Conservation (phyloP, 75 land plant species). For the Chamaecyparis obtusa region DNA sequence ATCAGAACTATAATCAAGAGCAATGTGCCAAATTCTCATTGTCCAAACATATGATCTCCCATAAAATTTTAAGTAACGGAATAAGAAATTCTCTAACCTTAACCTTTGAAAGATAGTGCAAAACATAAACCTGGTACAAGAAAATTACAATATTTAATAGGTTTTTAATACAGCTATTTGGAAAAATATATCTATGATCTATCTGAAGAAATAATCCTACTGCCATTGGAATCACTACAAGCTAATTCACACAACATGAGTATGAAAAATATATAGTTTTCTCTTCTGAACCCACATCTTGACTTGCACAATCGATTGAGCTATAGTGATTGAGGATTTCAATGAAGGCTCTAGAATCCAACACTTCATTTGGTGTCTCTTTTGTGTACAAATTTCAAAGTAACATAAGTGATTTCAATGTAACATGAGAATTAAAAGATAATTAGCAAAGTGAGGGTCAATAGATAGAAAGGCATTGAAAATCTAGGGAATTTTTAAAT, state of each 20-base stretch:
- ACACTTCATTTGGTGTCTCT: conserved; percentile 17
- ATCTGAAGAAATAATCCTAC: background rate
- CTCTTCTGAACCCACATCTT: conserved; percentile 35
- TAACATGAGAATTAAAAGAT: background rate
- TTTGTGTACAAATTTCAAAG: conserved; percentile 17
- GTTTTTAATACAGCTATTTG: background rate
- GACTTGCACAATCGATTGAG: conserved; percentile 27
- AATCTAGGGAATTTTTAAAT: no score
- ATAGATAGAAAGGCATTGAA: no score
- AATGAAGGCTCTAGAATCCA: conserved; percentile 33
- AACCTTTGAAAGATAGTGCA: conserved; percentile 19
- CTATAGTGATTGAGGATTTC: conserved; percentile 31
- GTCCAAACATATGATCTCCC: conserved; percentile 22
- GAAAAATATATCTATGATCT: no score
- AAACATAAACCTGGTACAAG: conserved; percentile 22
- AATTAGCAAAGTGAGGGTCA: no score
- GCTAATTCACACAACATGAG: background rate
- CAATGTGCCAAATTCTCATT: conserved; percentile 10
- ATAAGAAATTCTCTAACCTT: conserved; percentile 17
- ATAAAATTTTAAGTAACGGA: conserved; percentile 21
- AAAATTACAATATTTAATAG: background rate
- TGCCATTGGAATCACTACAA: background rate
- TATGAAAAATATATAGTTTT: background rate
- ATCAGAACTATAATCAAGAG: no score
- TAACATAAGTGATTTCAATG: conserved; percentile 22